Evolutionary conservation across 306 rosid species (phyloP), one percentile per base, ranked within the genome.

Genomic region (Leucaena leucocephala): DNA sequence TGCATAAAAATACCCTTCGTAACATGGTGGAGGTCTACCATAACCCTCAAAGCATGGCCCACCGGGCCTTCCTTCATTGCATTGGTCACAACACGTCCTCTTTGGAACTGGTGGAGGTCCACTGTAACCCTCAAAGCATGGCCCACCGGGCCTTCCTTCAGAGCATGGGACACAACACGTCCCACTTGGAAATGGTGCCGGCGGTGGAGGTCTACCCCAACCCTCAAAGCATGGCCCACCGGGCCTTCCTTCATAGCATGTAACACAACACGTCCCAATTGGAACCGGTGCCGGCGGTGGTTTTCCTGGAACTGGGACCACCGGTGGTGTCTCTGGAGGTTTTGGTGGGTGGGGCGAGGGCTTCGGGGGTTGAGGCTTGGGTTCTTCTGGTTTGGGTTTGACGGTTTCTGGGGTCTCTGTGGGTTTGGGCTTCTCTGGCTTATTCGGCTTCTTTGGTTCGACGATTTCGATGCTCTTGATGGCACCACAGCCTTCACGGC

Each of bases 401-500:
- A 0, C 6, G 61, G 61, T 21, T 17, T 4, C 7, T 6, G 6
- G 1, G 12, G 61, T 10, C n/a, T 54, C 2, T 39, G 80, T 45
- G 0, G 19, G 35, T 3, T 57, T 57, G 5, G 64, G 64, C 5
- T 57, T 57, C 14, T 57, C 64, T 1, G 36, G 38, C 39, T 59
- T 38, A 0, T 1, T 4, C 0, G 76, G 71, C 5, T 50, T 50
- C 3, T 9, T 9, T 0, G 91, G 93, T 33, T 86, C 91, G 5
- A 62, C 71, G 72, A 94, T 89, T 49, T 91, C 93, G 17, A 94
- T 90, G 87, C 89, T 67, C 71, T 86, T 90, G 71, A 94, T 84
- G 44, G 17, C 8, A 3, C 90, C 83, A 2, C 97, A 71, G 0
- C 87, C 93, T 78, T 91, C 89, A 84, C 81, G 71, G 43, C 91